Percentiles rank a stretch among this genome's conserved stretches.
These are phyloP conservation scores for Pseudogymnoascus sp. DNA, from an alignment of 2,329 filamentous ascomycete genomes.

Conservation along the genomic window DNA sequence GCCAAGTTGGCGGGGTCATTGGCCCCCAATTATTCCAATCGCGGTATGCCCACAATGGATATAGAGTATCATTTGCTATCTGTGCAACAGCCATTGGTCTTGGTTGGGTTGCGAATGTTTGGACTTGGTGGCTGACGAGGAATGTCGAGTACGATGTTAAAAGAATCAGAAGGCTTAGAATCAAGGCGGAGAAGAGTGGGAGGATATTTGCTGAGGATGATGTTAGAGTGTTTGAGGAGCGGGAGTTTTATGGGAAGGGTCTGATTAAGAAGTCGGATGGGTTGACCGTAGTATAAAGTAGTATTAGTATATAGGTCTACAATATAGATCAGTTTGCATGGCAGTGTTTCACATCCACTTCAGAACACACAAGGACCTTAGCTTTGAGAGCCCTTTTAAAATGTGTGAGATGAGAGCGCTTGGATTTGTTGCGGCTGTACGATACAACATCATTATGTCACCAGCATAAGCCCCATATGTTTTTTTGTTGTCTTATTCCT, in stretches of 20 bases:
- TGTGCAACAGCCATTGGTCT: slow-evolving; percentile 30
- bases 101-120: slow-evolving; percentile 30
- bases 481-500: not conserved
- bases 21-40: slow-evolving; percentile 37
- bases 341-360: not conserved
- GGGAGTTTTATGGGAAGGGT: slow-evolving; percentile 16
- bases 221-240: slow-evolving; percentile 22
- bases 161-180: slow-evolving; percentile 24
- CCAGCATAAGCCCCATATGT: not conserved
- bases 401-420: not conserved
- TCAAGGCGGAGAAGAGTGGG: slow-evolving; percentile 24
- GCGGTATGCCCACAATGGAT: slow-evolving; percentile 34
- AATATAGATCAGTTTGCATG: not conserved
- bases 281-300: not conserved
- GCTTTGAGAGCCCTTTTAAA: not conserved
- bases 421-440: not conserved
- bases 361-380: not conserved
- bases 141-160: slow-evolving; percentile 34
- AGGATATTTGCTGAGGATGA: slow-evolving; percentile 25
- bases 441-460: not conserved
- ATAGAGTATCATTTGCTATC: slow-evolving; percentile 31
- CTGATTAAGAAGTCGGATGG: not conserved
- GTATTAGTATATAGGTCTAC: not conserved
- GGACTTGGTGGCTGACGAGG: slow-evolving; percentile 35
- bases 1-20: slow-evolving; percentile 38